Conservation (phyloP, 2,329 filamentous ascomycete genomes). For the Penicillium sp. region DNA sequence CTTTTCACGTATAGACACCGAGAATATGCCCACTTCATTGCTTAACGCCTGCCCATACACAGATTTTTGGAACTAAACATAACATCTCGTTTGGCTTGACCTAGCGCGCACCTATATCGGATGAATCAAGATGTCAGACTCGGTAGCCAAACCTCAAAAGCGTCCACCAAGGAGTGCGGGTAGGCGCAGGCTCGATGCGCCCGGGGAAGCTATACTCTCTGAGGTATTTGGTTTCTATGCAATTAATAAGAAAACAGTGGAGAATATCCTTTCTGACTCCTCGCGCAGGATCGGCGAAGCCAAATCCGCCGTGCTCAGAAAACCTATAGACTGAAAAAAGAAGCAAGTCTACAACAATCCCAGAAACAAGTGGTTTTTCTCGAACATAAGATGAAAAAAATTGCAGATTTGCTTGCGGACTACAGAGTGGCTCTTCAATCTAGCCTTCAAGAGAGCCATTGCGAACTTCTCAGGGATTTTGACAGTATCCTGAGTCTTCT, state of each 20-base stretch:
- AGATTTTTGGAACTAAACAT: background rate
- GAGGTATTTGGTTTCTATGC: background rate
- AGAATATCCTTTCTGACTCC: background rate
- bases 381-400: background rate
- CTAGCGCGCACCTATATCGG: background rate
- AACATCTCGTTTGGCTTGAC: background rate
- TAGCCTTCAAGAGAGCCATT: background rate
- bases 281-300: slow-evolving; percentile 1
- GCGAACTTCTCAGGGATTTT: background rate
- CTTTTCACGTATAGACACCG: no score
- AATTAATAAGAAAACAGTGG: background rate
- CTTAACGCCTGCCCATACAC: background rate
- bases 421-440: background rate
- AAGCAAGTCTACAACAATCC: background rate
- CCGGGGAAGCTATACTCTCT: background rate
- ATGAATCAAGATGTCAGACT: background rate
- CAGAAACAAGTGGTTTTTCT: background rate
- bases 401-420: background rate
- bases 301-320: slow-evolving; percentile 4
- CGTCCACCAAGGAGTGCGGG: background rate
- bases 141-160: background rate
- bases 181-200: slow-evolving; percentile 1
- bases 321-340: slow-evolving; percentile 4
- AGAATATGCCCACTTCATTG: background rate
- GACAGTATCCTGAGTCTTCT: background rate